Conservation (phyloP, 1,139 yeast species). For the Yamadazyma blattariae region DNA sequence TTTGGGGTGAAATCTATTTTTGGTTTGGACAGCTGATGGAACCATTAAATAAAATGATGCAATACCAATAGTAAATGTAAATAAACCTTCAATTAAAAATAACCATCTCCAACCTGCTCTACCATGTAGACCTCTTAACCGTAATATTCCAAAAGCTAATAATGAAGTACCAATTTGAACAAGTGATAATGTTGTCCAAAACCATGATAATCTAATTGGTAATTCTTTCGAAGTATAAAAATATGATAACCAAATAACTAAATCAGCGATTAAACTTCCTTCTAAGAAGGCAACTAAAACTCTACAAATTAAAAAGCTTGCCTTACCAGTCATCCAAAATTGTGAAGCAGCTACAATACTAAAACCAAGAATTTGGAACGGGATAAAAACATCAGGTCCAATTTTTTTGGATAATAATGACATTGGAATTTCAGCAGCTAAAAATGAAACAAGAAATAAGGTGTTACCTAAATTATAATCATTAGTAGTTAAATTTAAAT, state of each 20-base stretch:
- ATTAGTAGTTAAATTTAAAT: conserved; percentile 25
- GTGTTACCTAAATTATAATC: conserved; percentile 31
- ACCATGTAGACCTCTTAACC: conserved; percentile 25
- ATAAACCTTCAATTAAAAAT: conserved; percentile 59
- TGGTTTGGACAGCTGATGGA: conserved; percentile 57
- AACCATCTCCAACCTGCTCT: conserved; percentile 62
- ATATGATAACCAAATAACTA: conserved; percentile 30
- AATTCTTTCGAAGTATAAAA: conserved; percentile 25
- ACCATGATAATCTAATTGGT: conserved; percentile 24
- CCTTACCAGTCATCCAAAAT: conserved; percentile 16
- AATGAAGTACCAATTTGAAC: conserved; percentile 22
- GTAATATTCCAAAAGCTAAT: conserved; percentile 30
- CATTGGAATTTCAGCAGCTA: conserved; percentile 32
- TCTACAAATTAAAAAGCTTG: conserved; percentile 24
- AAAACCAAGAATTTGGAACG: conserved; percentile 26
- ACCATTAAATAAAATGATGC: conserved; percentile 56
- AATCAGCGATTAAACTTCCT: conserved; percentile 31
- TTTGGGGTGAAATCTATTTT: conserved; percentile 44
- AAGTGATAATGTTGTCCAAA: conserved; percentile 27
- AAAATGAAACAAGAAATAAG: conserved; percentile 29
- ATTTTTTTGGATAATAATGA: conserved; percentile 30
- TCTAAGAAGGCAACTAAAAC: conserved; percentile 28
- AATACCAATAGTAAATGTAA: conserved; percentile 56
- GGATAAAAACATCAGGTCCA: conserved; percentile 35
- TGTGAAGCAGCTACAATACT: conserved; percentile 25